Percentiles rank a stretch among this genome's conserved stretches.
phyloP scores from a whole-genome alignment of 1,139 yeast genomes.

The Chernovozyma sophiae-reginae region DNA sequence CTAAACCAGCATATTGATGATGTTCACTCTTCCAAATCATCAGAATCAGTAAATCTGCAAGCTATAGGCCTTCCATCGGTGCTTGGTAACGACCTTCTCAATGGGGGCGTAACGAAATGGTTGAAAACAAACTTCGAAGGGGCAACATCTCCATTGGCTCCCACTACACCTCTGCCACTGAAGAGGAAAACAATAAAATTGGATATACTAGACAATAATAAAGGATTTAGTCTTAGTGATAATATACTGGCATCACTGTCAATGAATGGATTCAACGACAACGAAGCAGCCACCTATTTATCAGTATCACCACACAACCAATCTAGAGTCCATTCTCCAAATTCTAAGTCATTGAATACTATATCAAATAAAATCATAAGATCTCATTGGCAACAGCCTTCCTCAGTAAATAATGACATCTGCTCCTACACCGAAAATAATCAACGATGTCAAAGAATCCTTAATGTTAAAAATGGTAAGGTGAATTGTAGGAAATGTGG shows the following conservation, averaged over 20 bases:
- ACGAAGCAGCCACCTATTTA: neutral
- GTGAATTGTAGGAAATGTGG: constrained; percentile 76
- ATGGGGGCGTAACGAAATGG: constrained; percentile 21
- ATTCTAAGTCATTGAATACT: neutral
- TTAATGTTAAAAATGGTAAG: constrained; percentile 48
- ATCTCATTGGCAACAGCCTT: constrained; percentile 62
- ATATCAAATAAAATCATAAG: constrained; percentile 31
- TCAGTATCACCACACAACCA: constrained; percentile 3
- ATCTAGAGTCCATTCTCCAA: neutral
- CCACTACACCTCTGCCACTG: neutral
- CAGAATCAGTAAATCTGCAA: neutral
- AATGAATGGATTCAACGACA: neutral
- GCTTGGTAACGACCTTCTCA: constrained; percentile 16
- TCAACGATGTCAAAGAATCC: constrained; percentile 29
- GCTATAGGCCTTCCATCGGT: neutral
- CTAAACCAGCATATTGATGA: constrained; percentile 74
- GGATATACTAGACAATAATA: constrained; percentile 32
- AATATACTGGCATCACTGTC: constrained; percentile 5
- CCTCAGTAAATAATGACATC: constrained; percentile 19
- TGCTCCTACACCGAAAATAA: constrained; percentile 19
- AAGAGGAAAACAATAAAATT: constrained; percentile 25
- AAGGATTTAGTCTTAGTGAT: constrained; percentile 27
- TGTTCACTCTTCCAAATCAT: constrained; percentile 36
- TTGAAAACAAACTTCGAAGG: constrained; percentile 13
- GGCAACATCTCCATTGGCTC: neutral